Percentiles rank a stretch among this genome's conserved stretches.
phyloP scores from a whole-genome alignment of 495 filamentous ascomycete species.

The Friedmanniomyces simplex region DNA sequence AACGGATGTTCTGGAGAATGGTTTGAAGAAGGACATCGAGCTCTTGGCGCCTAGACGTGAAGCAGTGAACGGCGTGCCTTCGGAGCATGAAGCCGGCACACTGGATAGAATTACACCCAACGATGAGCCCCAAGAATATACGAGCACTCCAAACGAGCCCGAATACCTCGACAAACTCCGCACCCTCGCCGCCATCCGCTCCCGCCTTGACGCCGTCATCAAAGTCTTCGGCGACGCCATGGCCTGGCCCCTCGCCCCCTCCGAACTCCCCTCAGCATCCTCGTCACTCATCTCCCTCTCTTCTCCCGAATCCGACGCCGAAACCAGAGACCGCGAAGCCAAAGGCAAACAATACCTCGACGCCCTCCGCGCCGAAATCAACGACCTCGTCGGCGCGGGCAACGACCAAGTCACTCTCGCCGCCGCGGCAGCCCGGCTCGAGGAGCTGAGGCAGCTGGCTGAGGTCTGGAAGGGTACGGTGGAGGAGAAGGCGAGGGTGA shows the following conservation, averaged over 20 bases:
- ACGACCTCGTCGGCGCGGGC: conserved; percentile 48
- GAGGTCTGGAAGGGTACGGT: conserved; percentile 87
- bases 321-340: conserved; percentile 56
- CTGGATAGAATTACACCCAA: background rate
- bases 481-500: conserved; percentile 74
- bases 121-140: conserved; percentile 1
- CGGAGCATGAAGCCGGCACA: conserved; percentile 10
- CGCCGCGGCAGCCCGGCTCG: conserved; percentile 58
- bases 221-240: conserved; percentile 87
- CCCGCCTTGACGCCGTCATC: conserved; percentile 73
- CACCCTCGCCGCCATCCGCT: conserved; percentile 71
- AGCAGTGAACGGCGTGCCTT: background rate
- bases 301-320: conserved; percentile 55
- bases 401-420: conserved; percentile 45
- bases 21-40: conserved; percentile 54
- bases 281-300: conserved; percentile 69
- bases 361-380: conserved; percentile 60
- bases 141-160: conserved; percentile 40
- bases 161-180: conserved; percentile 65
- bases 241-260: conserved; percentile 82
- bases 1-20: conserved; percentile 64
- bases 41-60: conserved; percentile 50
- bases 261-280: conserved; percentile 47
- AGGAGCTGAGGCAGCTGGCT: conserved; percentile 59
- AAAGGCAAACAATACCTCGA: conserved; percentile 66